Evolutionary conservation across 495 filamentous ascomycete genomes (phyloP).

Genomic region (Talaromyces liani): DNA sequence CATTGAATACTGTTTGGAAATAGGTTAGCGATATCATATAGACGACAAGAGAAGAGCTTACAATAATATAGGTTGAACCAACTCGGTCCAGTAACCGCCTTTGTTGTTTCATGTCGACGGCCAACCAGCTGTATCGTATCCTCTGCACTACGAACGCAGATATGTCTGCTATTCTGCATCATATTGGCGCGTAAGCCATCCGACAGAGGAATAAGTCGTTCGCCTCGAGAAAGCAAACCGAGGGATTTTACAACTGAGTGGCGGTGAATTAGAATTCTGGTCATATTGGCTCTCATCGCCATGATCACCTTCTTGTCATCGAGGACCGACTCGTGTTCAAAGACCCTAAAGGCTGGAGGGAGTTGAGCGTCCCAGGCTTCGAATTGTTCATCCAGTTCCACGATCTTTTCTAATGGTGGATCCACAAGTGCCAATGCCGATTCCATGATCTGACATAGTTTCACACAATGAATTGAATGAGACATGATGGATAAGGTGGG

Average conservation of each 20-base stretch:
- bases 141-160: slow-evolving; percentile 8
- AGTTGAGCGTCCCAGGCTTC: slow-evolving; percentile 5
- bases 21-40: neutral
- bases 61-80: slow-evolving; percentile 9
- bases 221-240: slow-evolving; percentile 1
- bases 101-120: slow-evolving; percentile 4
- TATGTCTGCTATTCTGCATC: slow-evolving; percentile 9
- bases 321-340: neutral
- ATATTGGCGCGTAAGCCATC: slow-evolving; percentile 6
- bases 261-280: slow-evolving; percentile 4
- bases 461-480: slow-evolving; percentile 3
- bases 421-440: neutral
- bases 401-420: slow-evolving; percentile 4
- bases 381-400: slow-evolving; percentile 7
- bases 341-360: neutral
- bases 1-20: slow-evolving; percentile 3
- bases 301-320: slow-evolving; percentile 4
- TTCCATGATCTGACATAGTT: slow-evolving; percentile 6
- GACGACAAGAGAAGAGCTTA: neutral
- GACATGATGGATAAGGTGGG: slow-evolving; percentile 1
- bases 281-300: slow-evolving; percentile 8
- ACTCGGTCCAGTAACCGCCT: slow-evolving; percentile 4
- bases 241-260: slow-evolving; percentile 5
- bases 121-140: slow-evolving; percentile 5
- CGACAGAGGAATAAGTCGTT: neutral